Conservation (phyloP, 306 rosid genomes). For the Cicer pinnatifidum region DNA sequence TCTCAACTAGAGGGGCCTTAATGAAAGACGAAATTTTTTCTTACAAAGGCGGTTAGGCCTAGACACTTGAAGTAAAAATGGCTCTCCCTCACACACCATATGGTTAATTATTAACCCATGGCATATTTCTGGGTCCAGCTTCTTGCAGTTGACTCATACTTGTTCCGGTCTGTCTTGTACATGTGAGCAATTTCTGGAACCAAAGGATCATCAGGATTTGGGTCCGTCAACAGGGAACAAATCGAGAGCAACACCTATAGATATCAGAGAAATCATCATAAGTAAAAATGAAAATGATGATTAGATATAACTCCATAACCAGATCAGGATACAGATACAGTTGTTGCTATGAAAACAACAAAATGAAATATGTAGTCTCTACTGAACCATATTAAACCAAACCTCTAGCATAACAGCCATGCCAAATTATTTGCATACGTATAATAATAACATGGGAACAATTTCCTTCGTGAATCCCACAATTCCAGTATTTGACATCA, state of each 20-base stretch:
- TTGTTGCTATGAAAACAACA: neutral
- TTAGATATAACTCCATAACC: neutral
- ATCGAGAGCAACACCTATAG: constrained; percentile 75
- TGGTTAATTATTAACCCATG: constrained; percentile 61
- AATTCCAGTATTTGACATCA: too few species aligned
- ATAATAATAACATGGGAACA: neutral
- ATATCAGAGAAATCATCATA: neutral
- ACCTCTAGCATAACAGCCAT: neutral
- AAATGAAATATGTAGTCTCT: neutral
- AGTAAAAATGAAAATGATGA: neutral
- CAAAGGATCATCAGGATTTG: constrained; percentile 74
- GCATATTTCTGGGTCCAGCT: constrained; percentile 86
- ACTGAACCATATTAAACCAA: constrained; percentile 1
- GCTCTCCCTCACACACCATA: constrained; percentile 39
- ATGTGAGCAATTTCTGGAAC: constrained; percentile 83
- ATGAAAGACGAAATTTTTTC: constrained; percentile 44
- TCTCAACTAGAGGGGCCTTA: constrained; percentile 32
- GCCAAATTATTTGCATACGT: neutral
- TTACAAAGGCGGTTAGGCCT: constrained; percentile 49
- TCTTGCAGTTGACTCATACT: constrained; percentile 79
- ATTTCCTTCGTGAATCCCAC: neutral
- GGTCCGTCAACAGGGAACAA: constrained; percentile 74
- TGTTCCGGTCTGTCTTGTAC: constrained; percentile 81
- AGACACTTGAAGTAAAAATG: constrained; percentile 34
- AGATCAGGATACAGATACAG: neutral